These are phyloP conservation scores for Lolium perenne DNA, from an alignment of 176 grass and related monocot genomes.

Conservation along the genomic window DNA sequence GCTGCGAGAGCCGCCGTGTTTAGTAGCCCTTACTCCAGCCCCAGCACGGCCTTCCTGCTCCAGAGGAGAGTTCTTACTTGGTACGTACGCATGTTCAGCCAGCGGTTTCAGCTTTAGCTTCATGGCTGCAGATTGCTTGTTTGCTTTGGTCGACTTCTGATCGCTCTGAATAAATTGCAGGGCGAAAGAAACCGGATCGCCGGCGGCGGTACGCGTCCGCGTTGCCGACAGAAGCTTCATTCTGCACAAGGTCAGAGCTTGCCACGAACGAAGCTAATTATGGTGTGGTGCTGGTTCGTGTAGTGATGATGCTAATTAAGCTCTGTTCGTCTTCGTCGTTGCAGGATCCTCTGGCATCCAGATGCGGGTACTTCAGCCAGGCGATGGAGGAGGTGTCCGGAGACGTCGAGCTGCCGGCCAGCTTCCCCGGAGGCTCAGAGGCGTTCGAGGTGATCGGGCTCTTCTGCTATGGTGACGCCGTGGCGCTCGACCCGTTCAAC, in stretches of 20 bases:
- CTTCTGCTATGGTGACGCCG: conserved; percentile 73
- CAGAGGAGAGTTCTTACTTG: conserved; percentile 72
- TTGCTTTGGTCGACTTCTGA: background rate
- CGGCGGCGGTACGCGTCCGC: conserved; percentile 59
- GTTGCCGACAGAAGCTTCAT: conserved; percentile 58
- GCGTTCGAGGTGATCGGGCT: conserved; percentile 80
- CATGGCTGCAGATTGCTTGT: background rate
- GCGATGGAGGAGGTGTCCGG: conserved; percentile 37
- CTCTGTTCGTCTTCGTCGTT: background rate
- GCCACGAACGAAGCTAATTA: background rate
- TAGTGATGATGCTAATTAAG: background rate
- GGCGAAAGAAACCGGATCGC: conserved; percentile 64
- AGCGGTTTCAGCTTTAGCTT: background rate
- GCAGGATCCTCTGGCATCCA: conserved; percentile 66
- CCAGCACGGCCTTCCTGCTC: conserved; percentile 62
- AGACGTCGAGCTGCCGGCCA: conserved; percentile 57
- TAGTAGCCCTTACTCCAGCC: conserved; percentile 70
- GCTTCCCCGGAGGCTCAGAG: conserved; percentile 68
- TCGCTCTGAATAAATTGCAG: conserved; percentile 45
- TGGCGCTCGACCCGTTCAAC: conserved; percentile 82
- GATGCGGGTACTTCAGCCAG: conserved; percentile 68
- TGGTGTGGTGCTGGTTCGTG: background rate
- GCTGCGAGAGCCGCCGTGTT: conserved; percentile 46
- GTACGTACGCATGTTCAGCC: conserved; percentile 36
- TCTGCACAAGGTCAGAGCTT: conserved; percentile 72